A percentile compares a stretch with the other conserved stretches of the same genome.
Evolutionary conservation across 1,284 basidiomycete species (phyloP).

Genomic region (Rhodotorula sp.): DNA sequence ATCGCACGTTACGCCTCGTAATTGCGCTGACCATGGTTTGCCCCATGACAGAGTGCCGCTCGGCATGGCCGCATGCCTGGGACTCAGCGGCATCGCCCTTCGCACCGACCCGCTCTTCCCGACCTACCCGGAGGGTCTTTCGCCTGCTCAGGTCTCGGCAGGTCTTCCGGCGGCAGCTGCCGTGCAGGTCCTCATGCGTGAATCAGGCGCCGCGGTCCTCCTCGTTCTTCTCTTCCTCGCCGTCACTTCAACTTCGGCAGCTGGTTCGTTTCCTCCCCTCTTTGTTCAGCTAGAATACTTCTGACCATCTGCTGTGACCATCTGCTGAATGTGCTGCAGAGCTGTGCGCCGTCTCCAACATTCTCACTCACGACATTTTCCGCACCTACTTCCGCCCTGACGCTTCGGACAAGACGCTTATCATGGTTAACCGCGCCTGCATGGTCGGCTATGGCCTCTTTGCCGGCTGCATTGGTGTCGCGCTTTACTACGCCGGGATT

Average conservation of each 20-base stretch:
- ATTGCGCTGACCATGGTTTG: neutral
- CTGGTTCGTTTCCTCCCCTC: neutral
- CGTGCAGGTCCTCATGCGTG: constrained; percentile 58
- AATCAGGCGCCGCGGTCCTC: constrained; percentile 53
- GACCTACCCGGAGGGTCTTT: constrained; percentile 21
- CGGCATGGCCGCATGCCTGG: constrained; percentile 23
- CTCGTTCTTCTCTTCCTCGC: constrained; percentile 63
- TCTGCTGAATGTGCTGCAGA: constrained; percentile 59
- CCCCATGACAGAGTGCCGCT: constrained; percentile 10
- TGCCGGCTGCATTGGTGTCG: constrained; percentile 77
- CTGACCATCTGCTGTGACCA: neutral
- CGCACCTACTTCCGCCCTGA: constrained; percentile 65
- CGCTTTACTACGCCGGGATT: constrained; percentile 86
- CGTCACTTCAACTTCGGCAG: constrained; percentile 77
- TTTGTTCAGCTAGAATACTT: neutral
- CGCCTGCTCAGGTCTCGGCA: constrained; percentile 65
- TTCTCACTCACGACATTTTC: constrained; percentile 61
- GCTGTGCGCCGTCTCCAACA: constrained; percentile 71
- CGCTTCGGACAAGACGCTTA: constrained; percentile 63
- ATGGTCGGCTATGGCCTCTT: constrained; percentile 63
- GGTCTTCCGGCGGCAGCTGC: constrained; percentile 80
- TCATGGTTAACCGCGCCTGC: constrained; percentile 57
- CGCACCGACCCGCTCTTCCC: constrained; percentile 26
- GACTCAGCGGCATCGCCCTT: constrained; percentile 22
- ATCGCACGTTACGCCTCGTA: constrained; percentile 47